These are phyloP conservation scores for Litchi chinensis DNA, from an alignment of 345 rosid genomes.

Conservation along the genomic window DNA sequence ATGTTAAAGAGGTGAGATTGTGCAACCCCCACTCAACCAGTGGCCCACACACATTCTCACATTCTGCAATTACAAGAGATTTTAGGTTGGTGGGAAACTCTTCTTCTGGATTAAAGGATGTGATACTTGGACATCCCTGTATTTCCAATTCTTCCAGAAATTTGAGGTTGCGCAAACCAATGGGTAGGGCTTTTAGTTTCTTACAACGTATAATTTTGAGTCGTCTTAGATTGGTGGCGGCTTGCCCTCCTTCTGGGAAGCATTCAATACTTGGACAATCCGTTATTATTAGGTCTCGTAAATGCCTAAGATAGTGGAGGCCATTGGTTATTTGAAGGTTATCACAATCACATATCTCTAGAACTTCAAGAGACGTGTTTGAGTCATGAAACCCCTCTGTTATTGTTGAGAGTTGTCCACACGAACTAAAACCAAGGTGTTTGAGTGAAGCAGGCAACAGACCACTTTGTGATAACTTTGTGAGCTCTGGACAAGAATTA, in stretches of 20 bases:
- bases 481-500: slow-evolving; percentile 9
- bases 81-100: slow-evolving; percentile 20
- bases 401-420: background rate
- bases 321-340: too few species aligned
- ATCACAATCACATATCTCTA: too few species aligned
- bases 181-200: background rate
- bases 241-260: too few species aligned
- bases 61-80: slow-evolving; percentile 4
- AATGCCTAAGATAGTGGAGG: too few species aligned
- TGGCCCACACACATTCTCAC: slow-evolving; percentile 19
- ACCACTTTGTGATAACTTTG: background rate
- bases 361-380: background rate
- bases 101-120: slow-evolving; percentile 20
- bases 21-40: slow-evolving; percentile 14
- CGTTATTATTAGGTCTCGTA: too few species aligned
- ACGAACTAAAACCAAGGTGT: accelerated
- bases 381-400: too few species aligned
- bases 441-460: background rate
- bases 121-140: background rate
- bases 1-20: slow-evolving; percentile 14
- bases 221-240: too few species aligned
- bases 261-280: too few species aligned
- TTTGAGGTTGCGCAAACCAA: background rate
- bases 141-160: slow-evolving; percentile 19
- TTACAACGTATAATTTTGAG: background rate